Evolutionary conservation across 192 early-diverging fungal species (phyloP), one percentile per base, ranked within the genome.

Genomic region (Backusella tuberculispora): DNA sequence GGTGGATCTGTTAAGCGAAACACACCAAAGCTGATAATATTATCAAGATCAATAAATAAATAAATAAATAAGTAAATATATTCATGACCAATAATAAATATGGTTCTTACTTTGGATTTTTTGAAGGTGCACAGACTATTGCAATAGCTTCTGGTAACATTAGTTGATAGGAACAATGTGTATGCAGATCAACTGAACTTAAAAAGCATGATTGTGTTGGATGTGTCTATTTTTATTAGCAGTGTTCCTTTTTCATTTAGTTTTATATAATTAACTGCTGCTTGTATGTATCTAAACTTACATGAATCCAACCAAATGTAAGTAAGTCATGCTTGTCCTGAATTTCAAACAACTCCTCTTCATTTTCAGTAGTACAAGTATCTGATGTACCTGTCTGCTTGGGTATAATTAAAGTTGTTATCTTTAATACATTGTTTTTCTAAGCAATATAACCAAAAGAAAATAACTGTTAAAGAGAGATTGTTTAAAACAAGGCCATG

Each of bases 161-260:
- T 45, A 94, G 74, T 80, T 97, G 96, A 77, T 96, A 96, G 1
- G 94, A 92, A 73, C 88, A 95, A 71, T 97, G 96, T 6, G 95
- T 97, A 81, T 97, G 96, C 65, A 97, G 76, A 77, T 97, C 96
- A 12, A 97, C 88, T 5, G 95, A 96, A 76, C 91, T 93, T 91
- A 97, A 90, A 75, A 97, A 97, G 76, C 96, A 96, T 6, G 96
- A 90, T 83, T 97, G 96, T n/a, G 93, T 90, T 21, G 96, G 96
- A 80, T 96, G 95, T 4, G 94, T 96, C 85, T 88, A 75, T 5
- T 46, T 5, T 37, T 10, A 53, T 34, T 42, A 50, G 24, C 24
- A 69, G 14, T 5, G 29, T 34, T 34, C 29, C 29, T 34, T 34
- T 34, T 34, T 34, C 29, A 34, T 34, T 34, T 34, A 34, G 29